phyloP scores from a whole-genome alignment of 495 filamentous ascomycete genomes.

The Xylaria curta region DNA sequence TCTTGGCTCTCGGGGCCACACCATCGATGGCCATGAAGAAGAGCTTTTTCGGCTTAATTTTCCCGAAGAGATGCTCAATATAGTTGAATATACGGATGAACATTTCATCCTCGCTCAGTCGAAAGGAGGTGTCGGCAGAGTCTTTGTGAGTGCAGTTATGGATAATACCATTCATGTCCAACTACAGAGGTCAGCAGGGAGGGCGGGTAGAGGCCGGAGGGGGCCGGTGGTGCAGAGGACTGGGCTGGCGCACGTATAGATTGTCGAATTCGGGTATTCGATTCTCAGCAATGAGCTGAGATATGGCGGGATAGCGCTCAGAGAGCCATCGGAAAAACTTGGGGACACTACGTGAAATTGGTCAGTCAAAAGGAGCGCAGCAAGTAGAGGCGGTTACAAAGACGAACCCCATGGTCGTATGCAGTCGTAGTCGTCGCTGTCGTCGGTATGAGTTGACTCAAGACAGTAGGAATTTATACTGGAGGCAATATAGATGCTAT shows the following conservation, averaged over 20 bases:
- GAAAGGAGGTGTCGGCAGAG: conserved; percentile 79
- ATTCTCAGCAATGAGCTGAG: conserved; percentile 98
- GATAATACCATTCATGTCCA: conserved; percentile 99
- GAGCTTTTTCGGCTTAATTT: conserved; percentile 96
- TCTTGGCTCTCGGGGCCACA: conserved; percentile 96
- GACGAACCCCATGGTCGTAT: conserved; percentile 25
- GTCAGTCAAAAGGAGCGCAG: neutral
- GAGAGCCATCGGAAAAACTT: conserved; percentile 95
- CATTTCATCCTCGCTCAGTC: conserved; percentile 97
- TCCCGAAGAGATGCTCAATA: conserved; percentile 97
- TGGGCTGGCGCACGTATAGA: conserved; percentile 70
- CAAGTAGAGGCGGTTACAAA: neutral
- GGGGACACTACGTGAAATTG: conserved; percentile 72
- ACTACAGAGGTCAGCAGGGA: conserved; percentile 48
- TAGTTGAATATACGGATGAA: conserved; percentile 99
- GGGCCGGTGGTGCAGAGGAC: conserved; percentile 20
- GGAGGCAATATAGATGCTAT: neutral
- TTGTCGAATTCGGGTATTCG: conserved; percentile 99
- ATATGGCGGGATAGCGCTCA: conserved; percentile 98
- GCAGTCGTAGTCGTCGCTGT: neutral
- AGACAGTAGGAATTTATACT: neutral
- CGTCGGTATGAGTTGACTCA: neutral
- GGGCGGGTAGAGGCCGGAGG: neutral
- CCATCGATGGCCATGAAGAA: conserved; percentile 99
- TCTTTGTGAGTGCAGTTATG: conserved; percentile 99